Evolutionary conservation across 306 rosid species (phyloP).

Genomic region (Cicer pinnatifidum): DNA sequence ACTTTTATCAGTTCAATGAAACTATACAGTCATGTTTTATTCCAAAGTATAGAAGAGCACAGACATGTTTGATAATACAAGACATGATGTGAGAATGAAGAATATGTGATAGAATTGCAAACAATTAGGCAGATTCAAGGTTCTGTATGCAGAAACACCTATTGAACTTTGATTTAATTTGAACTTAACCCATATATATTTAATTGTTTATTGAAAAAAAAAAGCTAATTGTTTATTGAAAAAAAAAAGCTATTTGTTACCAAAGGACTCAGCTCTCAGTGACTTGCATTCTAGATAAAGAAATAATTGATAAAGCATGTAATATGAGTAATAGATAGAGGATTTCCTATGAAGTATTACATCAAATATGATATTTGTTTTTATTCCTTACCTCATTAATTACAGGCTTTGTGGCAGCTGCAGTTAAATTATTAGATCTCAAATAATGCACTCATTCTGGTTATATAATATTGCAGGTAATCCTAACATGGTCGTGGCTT

Average conservation of each 20-base stretch:
- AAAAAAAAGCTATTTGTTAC: not conserved
- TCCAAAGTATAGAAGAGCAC: constrained; percentile 3
- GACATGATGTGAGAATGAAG: constrained; percentile 31
- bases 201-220: constrained; percentile 9
- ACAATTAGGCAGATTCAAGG: constrained; percentile 10
- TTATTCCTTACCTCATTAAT: constrained; percentile 13
- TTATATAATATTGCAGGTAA: constrained; percentile 52
- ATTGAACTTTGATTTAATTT: constrained; percentile 35
- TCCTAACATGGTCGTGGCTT: constrained; percentile 65
- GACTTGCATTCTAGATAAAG: constrained; percentile 23
- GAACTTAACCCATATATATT: constrained; percentile 19
- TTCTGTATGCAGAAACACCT: constrained; percentile 9
- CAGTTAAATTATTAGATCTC: constrained; percentile 28
- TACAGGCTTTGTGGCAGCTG: constrained; percentile 1
- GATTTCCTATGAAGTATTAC: constrained; percentile 16
- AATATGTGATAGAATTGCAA: constrained; percentile 17
- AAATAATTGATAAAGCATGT: constrained; percentile 5
- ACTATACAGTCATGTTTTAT: constrained; percentile 18
- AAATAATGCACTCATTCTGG: constrained; percentile 33
- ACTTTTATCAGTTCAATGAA: constrained; percentile 5
- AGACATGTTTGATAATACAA: constrained; percentile 14
- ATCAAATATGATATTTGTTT: constrained; percentile 14
- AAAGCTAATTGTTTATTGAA: not conserved
- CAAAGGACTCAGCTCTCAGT: constrained; percentile 2
- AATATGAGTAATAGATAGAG: constrained; percentile 10